Percentiles rank a stretch among this genome's conserved stretches.
phyloP scores from a whole-genome alignment of 208 protist genomes.

The Crithidia sp. region DNA sequence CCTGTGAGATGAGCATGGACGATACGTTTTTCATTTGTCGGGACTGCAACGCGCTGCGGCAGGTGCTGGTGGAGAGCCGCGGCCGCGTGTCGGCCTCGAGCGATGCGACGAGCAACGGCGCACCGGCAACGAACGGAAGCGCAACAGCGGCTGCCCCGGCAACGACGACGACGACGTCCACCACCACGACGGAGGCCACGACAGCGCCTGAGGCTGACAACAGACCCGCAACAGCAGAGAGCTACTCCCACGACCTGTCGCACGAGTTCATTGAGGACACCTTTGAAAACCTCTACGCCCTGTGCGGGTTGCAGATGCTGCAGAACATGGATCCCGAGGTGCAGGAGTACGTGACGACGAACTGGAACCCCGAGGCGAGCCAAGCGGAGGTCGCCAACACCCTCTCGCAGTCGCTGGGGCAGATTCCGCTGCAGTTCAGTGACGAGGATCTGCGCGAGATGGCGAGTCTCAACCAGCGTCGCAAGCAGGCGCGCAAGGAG shows the following conservation, averaged over 20 bases:
- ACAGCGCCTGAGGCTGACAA: neutral
- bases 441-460: slow-evolving; percentile 52
- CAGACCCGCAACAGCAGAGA: neutral
- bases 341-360: slow-evolving; percentile 37
- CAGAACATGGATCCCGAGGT: slow-evolving; percentile 45
- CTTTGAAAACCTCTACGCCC: slow-evolving; percentile 66
- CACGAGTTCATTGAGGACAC: slow-evolving; percentile 88
- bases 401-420: slow-evolving; percentile 45
- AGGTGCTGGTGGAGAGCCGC: slow-evolving; percentile 19
- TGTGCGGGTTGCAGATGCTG: slow-evolving; percentile 78
- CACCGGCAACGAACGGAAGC: too few relatives aligned
- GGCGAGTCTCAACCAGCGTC: slow-evolving; percentile 26
- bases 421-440: slow-evolving; percentile 47
- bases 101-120: too few relatives aligned
- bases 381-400: slow-evolving; percentile 34
- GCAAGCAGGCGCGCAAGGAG: neutral
- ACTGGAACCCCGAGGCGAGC: slow-evolving; percentile 35
- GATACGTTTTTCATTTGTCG: slow-evolving; percentile 71
- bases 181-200: neutral
- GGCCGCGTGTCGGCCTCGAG: slow-evolving; percentile 6
- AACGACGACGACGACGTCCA: neutral
- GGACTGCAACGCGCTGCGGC: slow-evolving; percentile 70
- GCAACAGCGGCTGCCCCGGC: neutral
- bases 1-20: slow-evolving; percentile 70
- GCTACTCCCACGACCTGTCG: slow-evolving; percentile 66